Conservation (phyloP, 139 green algal species). For the Nannochloris sp. region DNA sequence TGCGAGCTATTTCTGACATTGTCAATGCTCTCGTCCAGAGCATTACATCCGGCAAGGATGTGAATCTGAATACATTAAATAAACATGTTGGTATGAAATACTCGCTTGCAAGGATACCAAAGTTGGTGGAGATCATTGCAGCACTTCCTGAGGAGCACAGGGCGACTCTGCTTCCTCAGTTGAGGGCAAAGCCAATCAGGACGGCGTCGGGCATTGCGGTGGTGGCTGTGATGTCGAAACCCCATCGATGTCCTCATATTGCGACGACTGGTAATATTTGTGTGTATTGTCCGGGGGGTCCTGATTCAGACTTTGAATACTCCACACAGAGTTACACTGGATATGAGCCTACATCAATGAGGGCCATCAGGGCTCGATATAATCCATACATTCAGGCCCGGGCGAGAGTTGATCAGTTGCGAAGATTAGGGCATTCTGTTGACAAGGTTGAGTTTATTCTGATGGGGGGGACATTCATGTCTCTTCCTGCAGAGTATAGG, state of each 20-base stretch:
- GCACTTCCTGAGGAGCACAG: constrained; percentile 89
- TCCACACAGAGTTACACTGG: constrained; percentile 82
- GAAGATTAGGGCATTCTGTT: constrained; percentile 84
- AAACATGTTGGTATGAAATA: constrained; percentile 31
- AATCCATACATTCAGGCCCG: constrained; percentile 87
- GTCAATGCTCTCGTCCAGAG: constrained; percentile 55
- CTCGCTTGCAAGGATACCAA: constrained; percentile 51
- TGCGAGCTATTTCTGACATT: constrained; percentile 73
- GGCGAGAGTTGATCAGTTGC: constrained; percentile 86
- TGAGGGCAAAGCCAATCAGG: constrained; percentile 75
- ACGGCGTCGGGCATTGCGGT: constrained; percentile 96
- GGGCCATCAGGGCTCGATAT: constrained; percentile 91
- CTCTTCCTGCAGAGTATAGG: constrained; percentile 84
- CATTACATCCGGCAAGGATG: constrained; percentile 57
- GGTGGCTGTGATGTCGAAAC: constrained; percentile 98
- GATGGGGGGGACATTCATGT: constrained; percentile 99
- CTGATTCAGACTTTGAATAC: constrained; percentile 98
- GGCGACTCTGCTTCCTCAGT: constrained; percentile 68
- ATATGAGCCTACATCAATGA: constrained; percentile 97
- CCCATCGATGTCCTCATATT: constrained; percentile 96
- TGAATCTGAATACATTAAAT: constrained; percentile 80
- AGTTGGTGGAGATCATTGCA: constrained; percentile 97
- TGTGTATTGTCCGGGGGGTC: constrained; percentile 95
- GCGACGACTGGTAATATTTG: constrained; percentile 99
- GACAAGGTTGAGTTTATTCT: constrained; percentile 99